Percentiles rank a stretch among this genome's conserved stretches.
These are phyloP conservation scores for Trichosporon sp. DNA, from an alignment of 1,284 basidiomycete genomes.

Conservation along the genomic window DNA sequence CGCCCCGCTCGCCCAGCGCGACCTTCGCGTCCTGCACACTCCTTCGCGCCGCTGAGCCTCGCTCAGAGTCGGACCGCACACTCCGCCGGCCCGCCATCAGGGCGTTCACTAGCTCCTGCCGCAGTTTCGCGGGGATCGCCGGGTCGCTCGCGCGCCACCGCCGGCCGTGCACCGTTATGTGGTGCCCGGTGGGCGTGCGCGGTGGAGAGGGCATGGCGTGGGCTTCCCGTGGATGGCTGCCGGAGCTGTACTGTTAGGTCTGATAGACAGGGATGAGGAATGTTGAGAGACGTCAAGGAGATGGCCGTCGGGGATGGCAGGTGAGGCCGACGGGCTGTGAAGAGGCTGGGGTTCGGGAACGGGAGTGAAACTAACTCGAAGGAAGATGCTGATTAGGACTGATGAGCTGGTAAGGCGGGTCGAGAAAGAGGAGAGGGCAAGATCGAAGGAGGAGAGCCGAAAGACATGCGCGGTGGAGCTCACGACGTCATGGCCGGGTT, in stretches of 20 bases:
- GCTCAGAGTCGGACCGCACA: background rate
- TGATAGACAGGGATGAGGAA: background rate
- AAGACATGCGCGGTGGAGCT: no score
- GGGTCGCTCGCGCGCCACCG: conserved; percentile 3
- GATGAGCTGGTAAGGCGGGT: no score
- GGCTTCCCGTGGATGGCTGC: background rate
- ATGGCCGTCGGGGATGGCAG: no score
- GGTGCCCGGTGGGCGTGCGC: background rate
- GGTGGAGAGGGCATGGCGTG: background rate
- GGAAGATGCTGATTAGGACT: no score
- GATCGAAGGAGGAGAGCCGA: no score
- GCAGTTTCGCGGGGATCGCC: background rate
- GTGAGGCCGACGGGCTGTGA: no score
- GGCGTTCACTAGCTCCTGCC: background rate
- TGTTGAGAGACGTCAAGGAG: no score
- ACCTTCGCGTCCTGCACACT: conserved; percentile 1
- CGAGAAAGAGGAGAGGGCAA: no score
- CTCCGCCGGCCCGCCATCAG: background rate
- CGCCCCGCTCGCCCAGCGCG: background rate
- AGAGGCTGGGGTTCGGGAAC: no score
- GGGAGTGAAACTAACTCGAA: no score
- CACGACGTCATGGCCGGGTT: no score
- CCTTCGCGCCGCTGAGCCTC: background rate
- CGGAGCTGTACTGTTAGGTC: background rate
- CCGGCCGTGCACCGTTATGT: background rate